A percentile compares a stretch with the other conserved stretches of the same genome.
Evolutionary conservation across 768 basidiomycete species (phyloP).

Genomic region (Baorangia bicolor): DNA sequence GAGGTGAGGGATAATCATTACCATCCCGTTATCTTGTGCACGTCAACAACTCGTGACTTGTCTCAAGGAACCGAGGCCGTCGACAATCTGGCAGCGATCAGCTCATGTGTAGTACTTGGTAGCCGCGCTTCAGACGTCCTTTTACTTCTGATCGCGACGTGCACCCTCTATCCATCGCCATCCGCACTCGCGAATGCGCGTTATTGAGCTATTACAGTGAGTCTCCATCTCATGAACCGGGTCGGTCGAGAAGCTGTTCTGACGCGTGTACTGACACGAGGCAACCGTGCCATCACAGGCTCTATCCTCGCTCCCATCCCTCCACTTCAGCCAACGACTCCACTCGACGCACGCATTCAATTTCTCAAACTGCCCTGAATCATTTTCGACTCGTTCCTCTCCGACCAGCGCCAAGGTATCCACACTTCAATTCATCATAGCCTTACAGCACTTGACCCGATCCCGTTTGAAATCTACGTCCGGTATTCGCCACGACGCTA

Average conservation of each 20-base stretch:
- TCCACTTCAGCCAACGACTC: conserved; percentile 12
- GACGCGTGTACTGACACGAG: conserved; percentile 59
- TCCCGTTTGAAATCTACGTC: conserved; percentile 3
- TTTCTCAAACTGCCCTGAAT: conserved; percentile 12
- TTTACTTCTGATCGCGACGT: conserved; percentile 6
- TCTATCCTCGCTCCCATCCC: conserved; percentile 21
- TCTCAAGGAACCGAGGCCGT: conserved; percentile 8
- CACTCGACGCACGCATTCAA: conserved; percentile 16
- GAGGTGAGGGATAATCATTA: not conserved
- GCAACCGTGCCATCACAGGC: conserved; percentile 44
- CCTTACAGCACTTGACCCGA: not conserved
- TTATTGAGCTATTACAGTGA: conserved; percentile 12
- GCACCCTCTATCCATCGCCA: conserved; percentile 3
- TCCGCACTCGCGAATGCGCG: conserved; percentile 19
- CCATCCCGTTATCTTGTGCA: not conserved
- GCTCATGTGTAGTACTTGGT: conserved; percentile 8
- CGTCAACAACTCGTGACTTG: conserved; percentile 11
- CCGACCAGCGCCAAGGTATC: not conserved
- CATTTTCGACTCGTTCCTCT: conserved; percentile 5
- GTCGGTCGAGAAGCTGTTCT: conserved; percentile 25
- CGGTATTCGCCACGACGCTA: conserved; percentile 3
- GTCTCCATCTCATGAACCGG: not conserved
- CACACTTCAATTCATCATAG: not conserved
- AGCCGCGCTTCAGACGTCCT: not conserved
- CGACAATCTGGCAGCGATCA: conserved; percentile 12